phyloP scores from a whole-genome alignment of 2,329 filamentous ascomycete species.

The Diaporthe sp. region DNA sequence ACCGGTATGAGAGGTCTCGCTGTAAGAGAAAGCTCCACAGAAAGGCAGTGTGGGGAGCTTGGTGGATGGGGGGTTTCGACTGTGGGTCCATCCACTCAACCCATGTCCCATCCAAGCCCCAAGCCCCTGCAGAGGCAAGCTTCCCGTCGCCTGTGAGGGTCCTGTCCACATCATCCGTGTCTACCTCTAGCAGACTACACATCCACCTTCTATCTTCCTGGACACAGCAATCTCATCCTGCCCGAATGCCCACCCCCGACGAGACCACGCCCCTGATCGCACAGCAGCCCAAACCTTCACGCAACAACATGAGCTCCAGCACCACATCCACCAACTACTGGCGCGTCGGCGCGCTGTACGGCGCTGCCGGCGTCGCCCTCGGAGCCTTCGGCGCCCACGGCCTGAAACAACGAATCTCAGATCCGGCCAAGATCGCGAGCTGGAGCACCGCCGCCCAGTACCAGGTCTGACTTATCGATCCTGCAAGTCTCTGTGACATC shows the following conservation, averaged over 20 bases:
- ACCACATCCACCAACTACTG: conserved; percentile 59
- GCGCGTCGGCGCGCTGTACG: conserved; percentile 73
- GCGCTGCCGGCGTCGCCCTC: conserved; percentile 71
- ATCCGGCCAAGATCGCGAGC: conserved; percentile 70
- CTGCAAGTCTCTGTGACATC: neutral
- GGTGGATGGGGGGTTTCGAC: no score
- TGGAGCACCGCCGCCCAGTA: conserved; percentile 78
- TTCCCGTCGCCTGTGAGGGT: neutral
- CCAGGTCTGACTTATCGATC: conserved; percentile 60
- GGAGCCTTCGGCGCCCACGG: conserved; percentile 80
- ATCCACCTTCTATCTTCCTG: neutral
- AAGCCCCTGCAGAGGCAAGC: neutral
- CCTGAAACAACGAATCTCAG: conserved; percentile 71
- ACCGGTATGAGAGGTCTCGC: neutral
- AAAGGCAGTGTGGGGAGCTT: neutral
- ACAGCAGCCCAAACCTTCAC: neutral
- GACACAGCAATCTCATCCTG: neutral
- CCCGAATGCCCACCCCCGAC: neutral
- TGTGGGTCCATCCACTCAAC: no score
- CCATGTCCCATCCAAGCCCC: no score
- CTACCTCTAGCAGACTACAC: neutral
- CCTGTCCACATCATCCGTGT: no score
- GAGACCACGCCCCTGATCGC: neutral
- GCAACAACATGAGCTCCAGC: conserved; percentile 46
- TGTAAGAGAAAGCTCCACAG: no score